Conservation (phyloP, 495 filamentous ascomycete genomes). For the Penicillium longicatenatum region DNA sequence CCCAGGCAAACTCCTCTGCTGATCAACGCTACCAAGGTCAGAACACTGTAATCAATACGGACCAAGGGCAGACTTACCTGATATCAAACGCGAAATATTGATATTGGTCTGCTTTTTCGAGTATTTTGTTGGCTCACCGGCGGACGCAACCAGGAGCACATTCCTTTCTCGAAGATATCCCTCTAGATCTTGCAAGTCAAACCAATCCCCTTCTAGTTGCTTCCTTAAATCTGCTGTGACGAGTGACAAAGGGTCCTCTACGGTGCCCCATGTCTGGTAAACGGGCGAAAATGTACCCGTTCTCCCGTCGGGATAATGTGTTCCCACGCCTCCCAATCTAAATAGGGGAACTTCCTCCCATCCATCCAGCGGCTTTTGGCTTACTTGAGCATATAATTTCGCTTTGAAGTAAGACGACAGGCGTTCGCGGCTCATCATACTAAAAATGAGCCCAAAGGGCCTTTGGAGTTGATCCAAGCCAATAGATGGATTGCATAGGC, state of each 20-base stretch:
- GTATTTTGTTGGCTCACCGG: background rate
- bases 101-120: background rate
- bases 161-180: conserved; percentile 53
- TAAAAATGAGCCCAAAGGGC: conserved; percentile 67
- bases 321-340: background rate
- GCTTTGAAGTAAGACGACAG: conserved; percentile 48
- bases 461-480: conserved; percentile 21
- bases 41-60: conserved; percentile 11
- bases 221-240: conserved; percentile 18
- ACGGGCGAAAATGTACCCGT: conserved; percentile 44
- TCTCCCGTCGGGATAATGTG: background rate
- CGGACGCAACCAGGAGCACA: conserved; percentile 19
- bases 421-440: conserved; percentile 52
- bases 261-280: background rate
- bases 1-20: conserved; percentile 49
- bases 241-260: conserved; percentile 28
- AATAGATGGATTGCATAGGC: background rate
- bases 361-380: conserved; percentile 45
- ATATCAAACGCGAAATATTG: background rate
- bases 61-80: background rate
- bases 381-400: conserved; percentile 26
- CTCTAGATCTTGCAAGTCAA: conserved; percentile 73
- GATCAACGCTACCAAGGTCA: conserved; percentile 26
- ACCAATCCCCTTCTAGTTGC: conserved; percentile 69
- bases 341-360: conserved; percentile 37